phyloP scores from a whole-genome alignment of 2,329 filamentous ascomycete species.

The Sclerotinia sclerotiorum region DNA sequence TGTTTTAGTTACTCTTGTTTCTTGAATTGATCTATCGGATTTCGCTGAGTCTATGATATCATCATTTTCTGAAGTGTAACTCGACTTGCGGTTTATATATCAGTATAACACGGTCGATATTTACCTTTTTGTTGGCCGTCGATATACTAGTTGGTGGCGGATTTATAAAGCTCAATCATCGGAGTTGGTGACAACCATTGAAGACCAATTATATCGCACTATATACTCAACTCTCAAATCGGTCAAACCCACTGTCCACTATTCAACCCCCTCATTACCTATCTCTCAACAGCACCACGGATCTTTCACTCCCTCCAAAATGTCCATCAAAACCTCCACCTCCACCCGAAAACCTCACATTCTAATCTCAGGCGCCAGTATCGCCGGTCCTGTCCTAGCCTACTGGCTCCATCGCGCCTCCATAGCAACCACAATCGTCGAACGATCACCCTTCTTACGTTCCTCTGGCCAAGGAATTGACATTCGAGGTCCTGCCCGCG shows the following conservation, averaged over 20 bases:
- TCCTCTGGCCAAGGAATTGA: conserved; percentile 54
- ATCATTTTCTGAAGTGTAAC: not conserved
- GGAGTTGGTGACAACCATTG: no score
- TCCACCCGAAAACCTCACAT: conserved; percentile 25
- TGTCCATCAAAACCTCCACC: not conserved
- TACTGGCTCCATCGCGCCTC: conserved; percentile 49
- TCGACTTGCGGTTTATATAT: not conserved
- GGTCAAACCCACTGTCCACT: no score
- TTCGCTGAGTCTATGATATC: not conserved
- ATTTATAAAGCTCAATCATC: no score
- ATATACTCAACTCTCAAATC: not conserved
- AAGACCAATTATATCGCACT: not conserved
- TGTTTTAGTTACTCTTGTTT: not conserved
- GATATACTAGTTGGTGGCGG: no score
- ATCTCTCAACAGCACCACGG: not conserved
- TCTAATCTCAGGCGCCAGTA: conserved; percentile 42
- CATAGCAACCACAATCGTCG: conserved; percentile 44
- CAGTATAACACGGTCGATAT: not conserved
- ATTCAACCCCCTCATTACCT: not conserved
- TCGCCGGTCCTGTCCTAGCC: conserved; percentile 47
- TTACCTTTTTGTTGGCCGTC: not conserved
- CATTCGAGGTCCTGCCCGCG: conserved; percentile 46
- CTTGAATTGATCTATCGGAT: not conserved
- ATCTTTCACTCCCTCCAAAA: not conserved
- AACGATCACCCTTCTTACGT: conserved; percentile 46